Conservation (phyloP, 164 flowering plant species). For the Euptelea pleiosperma region DNA sequence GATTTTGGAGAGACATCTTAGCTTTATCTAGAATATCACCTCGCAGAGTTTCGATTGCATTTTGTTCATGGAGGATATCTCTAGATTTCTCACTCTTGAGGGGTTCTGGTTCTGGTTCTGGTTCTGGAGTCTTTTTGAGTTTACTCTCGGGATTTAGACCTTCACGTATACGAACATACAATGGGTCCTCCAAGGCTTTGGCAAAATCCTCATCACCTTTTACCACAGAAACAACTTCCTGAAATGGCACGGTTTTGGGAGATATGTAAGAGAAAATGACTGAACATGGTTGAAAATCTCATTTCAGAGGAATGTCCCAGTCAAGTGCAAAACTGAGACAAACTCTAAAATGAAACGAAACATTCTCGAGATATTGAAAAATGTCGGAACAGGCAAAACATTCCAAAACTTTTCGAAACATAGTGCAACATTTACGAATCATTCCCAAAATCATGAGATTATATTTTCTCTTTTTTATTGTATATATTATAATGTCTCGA, state of each 20-base stretch:
- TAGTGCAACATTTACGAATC: no score
- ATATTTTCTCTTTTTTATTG: no score
- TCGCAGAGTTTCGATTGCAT: neutral
- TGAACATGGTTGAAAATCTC: neutral
- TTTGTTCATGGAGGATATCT: constrained; percentile 12
- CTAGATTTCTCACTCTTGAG: neutral
- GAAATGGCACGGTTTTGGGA: constrained; percentile 11
- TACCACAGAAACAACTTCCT: constrained; percentile 59
- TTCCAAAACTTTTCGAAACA: no score
- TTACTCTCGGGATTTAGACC: constrained; percentile 28
- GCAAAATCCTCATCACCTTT: constrained; percentile 43
- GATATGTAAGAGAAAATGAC: neutral
- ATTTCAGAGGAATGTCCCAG: no score
- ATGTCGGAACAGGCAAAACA: no score
- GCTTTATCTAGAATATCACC: constrained; percentile 1
- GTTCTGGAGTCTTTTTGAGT: constrained; percentile 14
- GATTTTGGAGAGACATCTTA: constrained; percentile 5
- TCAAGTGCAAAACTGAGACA: no score
- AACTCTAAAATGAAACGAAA: no score
- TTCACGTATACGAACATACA: constrained; percentile 53
- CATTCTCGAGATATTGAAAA: no score
- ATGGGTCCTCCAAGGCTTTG: constrained; percentile 46
- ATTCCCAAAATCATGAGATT: no score
- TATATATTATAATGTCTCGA: no score
- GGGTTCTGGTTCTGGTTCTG: constrained; percentile 14